Evolutionary conservation across 179 eudicot genomes (phyloP).

Genomic region (Sideroxylon spinosum): DNA sequence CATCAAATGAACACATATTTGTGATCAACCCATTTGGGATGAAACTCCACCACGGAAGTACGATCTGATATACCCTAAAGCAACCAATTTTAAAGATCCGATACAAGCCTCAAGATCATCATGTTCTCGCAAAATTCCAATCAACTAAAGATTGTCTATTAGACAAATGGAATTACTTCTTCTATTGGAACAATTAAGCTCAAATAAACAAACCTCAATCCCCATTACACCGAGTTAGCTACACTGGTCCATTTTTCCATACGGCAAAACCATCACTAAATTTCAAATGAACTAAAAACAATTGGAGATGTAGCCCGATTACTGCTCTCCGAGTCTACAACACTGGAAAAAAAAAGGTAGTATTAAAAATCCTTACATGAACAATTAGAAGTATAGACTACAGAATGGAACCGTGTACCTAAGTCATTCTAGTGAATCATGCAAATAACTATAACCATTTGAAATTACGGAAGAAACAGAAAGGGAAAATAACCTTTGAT

Average conservation of each 20-base stretch:
- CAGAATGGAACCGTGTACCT: not conserved
- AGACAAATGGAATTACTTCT: not conserved
- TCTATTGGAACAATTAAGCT: not conserved
- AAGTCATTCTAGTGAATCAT: not conserved
- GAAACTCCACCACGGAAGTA: not conserved
- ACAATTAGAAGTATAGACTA: not conserved
- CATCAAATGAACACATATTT: not conserved
- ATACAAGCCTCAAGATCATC: conserved; percentile 3
- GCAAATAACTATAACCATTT: not conserved
- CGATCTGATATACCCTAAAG: not conserved
- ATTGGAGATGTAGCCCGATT: not conserved
- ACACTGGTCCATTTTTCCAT: not conserved
- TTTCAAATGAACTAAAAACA: not conserved
- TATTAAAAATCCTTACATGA: not conserved
- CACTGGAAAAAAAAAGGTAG: not conserved
- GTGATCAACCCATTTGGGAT: not conserved
- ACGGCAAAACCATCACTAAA: not conserved
- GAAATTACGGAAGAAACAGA: not conserved
- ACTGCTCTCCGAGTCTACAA: not conserved
- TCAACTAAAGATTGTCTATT: not conserved
- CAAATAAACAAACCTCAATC: not conserved
- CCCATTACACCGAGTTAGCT: not conserved
- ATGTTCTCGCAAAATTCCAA: not conserved
- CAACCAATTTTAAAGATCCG: not conserved
- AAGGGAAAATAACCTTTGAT: conserved; percentile 42